These are phyloP conservation scores for Suillus cothurnatus DNA, from an alignment of 768 basidiomycete species.

Conservation along the genomic window DNA sequence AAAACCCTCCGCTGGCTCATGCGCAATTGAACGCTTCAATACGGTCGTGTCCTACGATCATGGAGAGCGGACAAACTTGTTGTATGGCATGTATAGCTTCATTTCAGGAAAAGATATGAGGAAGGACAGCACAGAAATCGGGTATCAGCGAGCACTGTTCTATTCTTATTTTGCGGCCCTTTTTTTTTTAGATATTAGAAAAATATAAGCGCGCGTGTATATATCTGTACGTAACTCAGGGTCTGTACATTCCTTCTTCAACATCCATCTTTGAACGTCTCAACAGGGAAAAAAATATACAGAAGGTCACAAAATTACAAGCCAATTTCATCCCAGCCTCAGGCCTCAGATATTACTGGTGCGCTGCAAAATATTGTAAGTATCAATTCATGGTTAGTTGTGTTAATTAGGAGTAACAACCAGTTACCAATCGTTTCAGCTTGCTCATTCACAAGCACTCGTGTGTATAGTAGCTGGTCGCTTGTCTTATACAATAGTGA, in stretches of 20 bases:
- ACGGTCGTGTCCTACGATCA: not conserved
- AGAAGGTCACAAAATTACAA: not conserved
- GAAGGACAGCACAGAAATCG: not conserved
- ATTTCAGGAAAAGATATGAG: not conserved
- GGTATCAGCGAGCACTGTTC: no score
- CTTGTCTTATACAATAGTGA: not conserved
- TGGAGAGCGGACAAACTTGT: not conserved
- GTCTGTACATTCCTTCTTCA: no score
- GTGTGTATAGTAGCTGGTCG: not conserved
- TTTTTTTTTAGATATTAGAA: no score
- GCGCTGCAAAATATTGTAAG: not conserved
- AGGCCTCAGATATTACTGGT: not conserved
- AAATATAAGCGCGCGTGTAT: no score
- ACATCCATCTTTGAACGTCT: not conserved
- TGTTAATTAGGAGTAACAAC: not conserved
- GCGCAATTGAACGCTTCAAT: not conserved
- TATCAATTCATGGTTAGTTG: not conserved
- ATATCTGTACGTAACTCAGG: no score
- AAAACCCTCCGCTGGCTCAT: not conserved
- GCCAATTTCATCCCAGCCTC: not conserved
- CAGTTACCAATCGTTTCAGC: not conserved
- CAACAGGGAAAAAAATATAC: not conserved
- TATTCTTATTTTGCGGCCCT: no score
- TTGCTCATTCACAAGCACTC: not conserved
- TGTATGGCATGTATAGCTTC: not conserved